phyloP scores from a whole-genome alignment of 495 filamentous ascomycete genomes.

The Schizothecium vesticola region DNA sequence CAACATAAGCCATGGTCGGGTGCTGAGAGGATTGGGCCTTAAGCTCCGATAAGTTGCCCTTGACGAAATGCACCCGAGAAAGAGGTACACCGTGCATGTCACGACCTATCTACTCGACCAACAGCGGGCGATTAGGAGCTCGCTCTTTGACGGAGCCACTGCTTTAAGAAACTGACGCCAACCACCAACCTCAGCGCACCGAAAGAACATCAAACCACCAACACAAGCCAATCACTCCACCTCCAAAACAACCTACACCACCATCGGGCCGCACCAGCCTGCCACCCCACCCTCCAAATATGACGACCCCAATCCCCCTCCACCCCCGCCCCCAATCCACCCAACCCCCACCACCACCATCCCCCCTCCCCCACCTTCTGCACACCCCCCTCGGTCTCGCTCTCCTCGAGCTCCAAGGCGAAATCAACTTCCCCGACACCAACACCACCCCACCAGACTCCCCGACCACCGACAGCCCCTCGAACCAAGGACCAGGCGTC shows the following conservation, averaged over 20 bases:
- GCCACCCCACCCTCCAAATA: constrained; percentile 3
- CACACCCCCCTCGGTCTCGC: constrained; percentile 75
- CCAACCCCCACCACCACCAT: constrained; percentile 22
- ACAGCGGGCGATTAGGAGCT: not conserved
- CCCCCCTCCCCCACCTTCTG: constrained; percentile 73
- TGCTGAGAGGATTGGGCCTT: not conserved
- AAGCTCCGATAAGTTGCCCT: not conserved
- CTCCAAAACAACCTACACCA: not conserved
- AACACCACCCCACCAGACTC: constrained; percentile 11
- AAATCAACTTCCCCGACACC: constrained; percentile 59
- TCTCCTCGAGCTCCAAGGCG: constrained; percentile 86
- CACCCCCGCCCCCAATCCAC: constrained; percentile 10
- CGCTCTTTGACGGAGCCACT: not conserved
- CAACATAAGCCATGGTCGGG: not conserved
- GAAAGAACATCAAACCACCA: not conserved
- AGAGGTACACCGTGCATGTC: too few species aligned
- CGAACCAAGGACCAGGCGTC: constrained; percentile 27
- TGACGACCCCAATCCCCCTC: constrained; percentile 17
- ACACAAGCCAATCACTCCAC: not conserved
- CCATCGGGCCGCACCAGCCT: not conserved
- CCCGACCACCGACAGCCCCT: not conserved
- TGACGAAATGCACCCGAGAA: too few species aligned
- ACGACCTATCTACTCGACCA: not conserved
- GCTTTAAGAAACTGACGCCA: not conserved
- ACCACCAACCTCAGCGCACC: not conserved